These are phyloP conservation scores for Kalmanozyma brasiliensis DNA, from an alignment of 1,284 basidiomycete genomes.

Conservation along the genomic window DNA sequence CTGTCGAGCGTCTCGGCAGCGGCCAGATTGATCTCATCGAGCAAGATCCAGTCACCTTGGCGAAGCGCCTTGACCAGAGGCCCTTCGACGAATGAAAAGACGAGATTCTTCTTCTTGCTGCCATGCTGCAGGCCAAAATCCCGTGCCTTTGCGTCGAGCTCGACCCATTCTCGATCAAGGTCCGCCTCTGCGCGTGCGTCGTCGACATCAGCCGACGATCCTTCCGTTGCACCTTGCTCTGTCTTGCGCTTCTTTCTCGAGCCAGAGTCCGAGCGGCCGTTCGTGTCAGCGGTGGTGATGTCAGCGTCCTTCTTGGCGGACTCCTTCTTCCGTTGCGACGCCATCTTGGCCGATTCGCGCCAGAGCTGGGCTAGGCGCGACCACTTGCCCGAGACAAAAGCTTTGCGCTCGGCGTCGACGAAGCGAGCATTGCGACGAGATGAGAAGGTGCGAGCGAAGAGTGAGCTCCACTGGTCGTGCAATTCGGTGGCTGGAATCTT, in stretches of 20 bases:
- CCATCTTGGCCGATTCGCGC: slow-evolving; percentile 79
- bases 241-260: slow-evolving; percentile 66
- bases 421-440: slow-evolving; percentile 89
- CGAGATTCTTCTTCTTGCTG: slow-evolving; percentile 56
- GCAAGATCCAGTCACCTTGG: slow-evolving; percentile 90
- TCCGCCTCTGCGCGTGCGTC: slow-evolving; percentile 43
- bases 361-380: slow-evolving; percentile 83
- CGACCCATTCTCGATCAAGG: slow-evolving; percentile 59
- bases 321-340: slow-evolving; percentile 68
- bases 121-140: slow-evolving; percentile 76
- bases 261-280: slow-evolving; percentile 15
- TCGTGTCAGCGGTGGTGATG: slow-evolving; percentile 13
- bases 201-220: slow-evolving; percentile 36
- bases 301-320: slow-evolving; percentile 64
- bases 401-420: slow-evolving; percentile 83
- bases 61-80: slow-evolving; percentile 92
- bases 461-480: slow-evolving; percentile 80
- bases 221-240: slow-evolving; percentile 35
- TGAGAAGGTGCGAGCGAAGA: slow-evolving; percentile 91
- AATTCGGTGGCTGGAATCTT: slow-evolving; percentile 78
- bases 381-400: slow-evolving; percentile 86
- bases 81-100: slow-evolving; percentile 93
- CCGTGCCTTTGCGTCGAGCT: slow-evolving; percentile 78
- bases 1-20: slow-evolving; percentile 94
- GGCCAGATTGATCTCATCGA: slow-evolving; percentile 97